Evolutionary conservation across 1,139 yeast species (phyloP).

Genomic region (Pichia sp.): DNA sequence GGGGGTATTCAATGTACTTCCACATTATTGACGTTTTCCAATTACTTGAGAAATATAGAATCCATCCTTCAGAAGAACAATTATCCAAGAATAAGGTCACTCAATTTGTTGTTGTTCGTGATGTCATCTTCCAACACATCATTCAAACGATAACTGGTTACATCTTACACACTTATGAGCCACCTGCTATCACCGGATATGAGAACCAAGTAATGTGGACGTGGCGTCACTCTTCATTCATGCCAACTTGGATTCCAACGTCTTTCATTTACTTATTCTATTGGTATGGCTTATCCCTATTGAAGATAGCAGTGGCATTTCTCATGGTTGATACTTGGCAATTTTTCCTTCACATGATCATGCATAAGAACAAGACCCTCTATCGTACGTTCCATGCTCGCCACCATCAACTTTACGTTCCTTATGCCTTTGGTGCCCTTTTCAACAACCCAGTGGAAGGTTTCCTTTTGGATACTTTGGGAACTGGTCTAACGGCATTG

Average conservation of each 20-base stretch:
- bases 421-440: slow-evolving; percentile 94
- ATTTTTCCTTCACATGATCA: slow-evolving; percentile 75
- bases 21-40: slow-evolving; percentile 67
- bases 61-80: slow-evolving; percentile 89
- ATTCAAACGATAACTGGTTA: slow-evolving; percentile 72
- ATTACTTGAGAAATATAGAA: slow-evolving; percentile 74
- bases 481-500: slow-evolving; percentile 78
- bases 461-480: slow-evolving; percentile 80
- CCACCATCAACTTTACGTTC: slow-evolving; percentile 90
- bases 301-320: slow-evolving; percentile 57
- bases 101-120: slow-evolving; percentile 60
- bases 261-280: slow-evolving; percentile 40
- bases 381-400: slow-evolving; percentile 85
- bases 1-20: slow-evolving; percentile 70
- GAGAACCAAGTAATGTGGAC: slow-evolving; percentile 68
- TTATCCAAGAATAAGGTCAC: slow-evolving; percentile 67
- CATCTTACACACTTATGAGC: slow-evolving; percentile 49
- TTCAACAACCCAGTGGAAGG: slow-evolving; percentile 95
- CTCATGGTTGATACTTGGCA: slow-evolving; percentile 90
- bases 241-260: slow-evolving; percentile 44
- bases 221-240: slow-evolving; percentile 41
- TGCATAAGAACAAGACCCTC: slow-evolving; percentile 75
- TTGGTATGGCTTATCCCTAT: slow-evolving; percentile 48
- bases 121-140: slow-evolving; percentile 77
- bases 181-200: slow-evolving; percentile 61